Percentiles rank a stretch among this genome's conserved stretches.
These are phyloP conservation scores for Tulasnella sp. DNA, from an alignment of 768 basidiomycete species.

Conservation along the genomic window DNA sequence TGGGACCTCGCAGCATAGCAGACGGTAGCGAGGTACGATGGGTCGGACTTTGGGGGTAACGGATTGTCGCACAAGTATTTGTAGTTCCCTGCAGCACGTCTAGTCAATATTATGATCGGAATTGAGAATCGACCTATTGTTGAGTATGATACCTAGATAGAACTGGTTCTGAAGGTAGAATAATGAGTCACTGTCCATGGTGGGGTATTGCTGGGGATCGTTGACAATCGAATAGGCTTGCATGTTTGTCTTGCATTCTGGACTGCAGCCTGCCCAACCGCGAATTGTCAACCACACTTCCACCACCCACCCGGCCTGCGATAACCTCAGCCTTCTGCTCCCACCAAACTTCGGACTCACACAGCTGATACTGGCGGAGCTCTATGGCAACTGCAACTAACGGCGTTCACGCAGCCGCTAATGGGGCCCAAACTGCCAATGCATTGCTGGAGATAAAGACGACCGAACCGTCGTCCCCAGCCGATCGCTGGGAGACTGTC, in stretches of 20 bases:
- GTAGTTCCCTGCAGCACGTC: constrained; percentile 66
- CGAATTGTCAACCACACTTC: constrained; percentile 11
- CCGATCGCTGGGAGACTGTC: constrained; percentile 79
- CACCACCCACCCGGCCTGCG: constrained; percentile 13
- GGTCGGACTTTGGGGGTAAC: constrained; percentile 56
- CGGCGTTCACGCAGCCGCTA: constrained; percentile 2
- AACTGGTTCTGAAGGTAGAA: constrained; percentile 75
- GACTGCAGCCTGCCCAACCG: constrained; percentile 11
- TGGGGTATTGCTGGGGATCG: constrained; percentile 8
- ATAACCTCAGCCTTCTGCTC: constrained; percentile 2
- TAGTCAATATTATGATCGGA: neutral
- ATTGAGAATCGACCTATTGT: constrained; percentile 10
- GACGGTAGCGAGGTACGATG: constrained; percentile 60
- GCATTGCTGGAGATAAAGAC: constrained; percentile 27
- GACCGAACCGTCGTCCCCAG: constrained; percentile 40
- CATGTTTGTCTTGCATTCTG: constrained; percentile 12
- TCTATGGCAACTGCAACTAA: constrained; percentile 10
- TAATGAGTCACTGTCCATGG: constrained; percentile 36
- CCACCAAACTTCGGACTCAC: constrained; percentile 8
- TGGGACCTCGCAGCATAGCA: constrained; percentile 75
- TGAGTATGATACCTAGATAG: constrained; percentile 49
- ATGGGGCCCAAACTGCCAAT: constrained; percentile 30
- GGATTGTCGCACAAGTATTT: constrained; percentile 37
- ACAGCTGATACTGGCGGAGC: constrained; percentile 1
- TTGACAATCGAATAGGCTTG: constrained; percentile 11